These are phyloP conservation scores for Pestalotiopsis sp. DNA, from an alignment of 2,329 filamentous ascomycete species.

Conservation along the genomic window DNA sequence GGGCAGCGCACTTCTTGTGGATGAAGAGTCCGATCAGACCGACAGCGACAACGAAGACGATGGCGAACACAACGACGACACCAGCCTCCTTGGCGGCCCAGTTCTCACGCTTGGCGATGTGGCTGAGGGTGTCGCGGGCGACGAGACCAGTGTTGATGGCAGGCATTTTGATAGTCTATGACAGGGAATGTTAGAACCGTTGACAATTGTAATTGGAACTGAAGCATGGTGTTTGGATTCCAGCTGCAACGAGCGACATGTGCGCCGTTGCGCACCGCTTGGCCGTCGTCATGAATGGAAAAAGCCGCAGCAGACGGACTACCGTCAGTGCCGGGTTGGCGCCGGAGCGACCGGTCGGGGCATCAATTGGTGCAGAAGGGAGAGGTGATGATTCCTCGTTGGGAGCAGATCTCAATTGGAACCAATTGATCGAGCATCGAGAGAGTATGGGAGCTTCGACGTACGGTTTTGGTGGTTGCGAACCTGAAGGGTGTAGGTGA, in stretches of 20 bases:
- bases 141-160: conserved; percentile 35
- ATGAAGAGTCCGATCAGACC: conserved; percentile 33
- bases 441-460: neutral
- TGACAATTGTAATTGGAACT: neutral
- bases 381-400: neutral
- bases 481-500: neutral
- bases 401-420: neutral
- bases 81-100: conserved; percentile 34
- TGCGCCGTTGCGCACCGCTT: neutral
- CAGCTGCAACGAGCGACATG: conserved; percentile 15
- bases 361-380: neutral
- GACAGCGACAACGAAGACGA: conserved; percentile 34
- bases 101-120: conserved; percentile 33
- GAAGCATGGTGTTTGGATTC: conserved; percentile 3
- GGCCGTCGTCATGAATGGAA: conserved; percentile 9
- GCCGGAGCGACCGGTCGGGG: conserved; percentile 13
- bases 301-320: conserved; percentile 20
- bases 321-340: conserved; percentile 12
- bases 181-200: conserved; percentile 16
- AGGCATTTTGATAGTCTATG: conserved; percentile 30
- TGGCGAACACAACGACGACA: conserved; percentile 36
- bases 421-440: conserved; percentile 1
- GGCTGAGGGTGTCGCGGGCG: conserved; percentile 33
- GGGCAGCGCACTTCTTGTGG: conserved; percentile 28
- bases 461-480: conserved; percentile 3